Evolutionary conservation across 257 asterid species (phyloP).

Genomic region (Ligustrum vulgare): DNA sequence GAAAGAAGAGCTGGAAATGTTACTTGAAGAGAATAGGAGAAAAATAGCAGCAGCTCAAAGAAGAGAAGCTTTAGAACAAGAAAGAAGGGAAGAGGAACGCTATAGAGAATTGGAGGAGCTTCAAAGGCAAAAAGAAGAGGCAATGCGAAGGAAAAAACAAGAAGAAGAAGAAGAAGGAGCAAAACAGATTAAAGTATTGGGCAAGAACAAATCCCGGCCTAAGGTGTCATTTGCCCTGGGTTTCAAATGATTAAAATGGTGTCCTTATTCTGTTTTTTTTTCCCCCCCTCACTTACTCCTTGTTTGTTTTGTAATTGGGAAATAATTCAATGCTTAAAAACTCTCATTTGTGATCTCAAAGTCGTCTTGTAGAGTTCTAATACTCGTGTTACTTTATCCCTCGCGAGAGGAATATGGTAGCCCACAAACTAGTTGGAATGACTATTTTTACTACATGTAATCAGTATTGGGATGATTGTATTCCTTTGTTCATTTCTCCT

Average conservation of each 20-base stretch:
- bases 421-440: no score
- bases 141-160: constrained; percentile 68
- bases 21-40: constrained; percentile 75
- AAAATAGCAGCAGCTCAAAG: constrained; percentile 86
- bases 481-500: no score
- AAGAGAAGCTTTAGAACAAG: constrained; percentile 81
- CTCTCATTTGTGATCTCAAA: not conserved
- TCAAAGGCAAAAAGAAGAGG: constrained; percentile 90
- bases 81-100: constrained; percentile 73
- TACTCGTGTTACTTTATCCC: no score
- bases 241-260: constrained; percentile 46
- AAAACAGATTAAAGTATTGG: constrained; percentile 81
- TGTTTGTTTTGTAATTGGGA: constrained; percentile 14
- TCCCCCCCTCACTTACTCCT: not conserved
- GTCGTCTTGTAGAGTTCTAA: not conserved
- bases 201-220: constrained; percentile 95
- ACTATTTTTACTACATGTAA: no score
- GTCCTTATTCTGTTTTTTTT: not conserved
- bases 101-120: constrained; percentile 85
- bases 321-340: not conserved
- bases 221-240: constrained; percentile 81
- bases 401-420: no score
- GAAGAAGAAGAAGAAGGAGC: constrained; percentile 94
- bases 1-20: constrained; percentile 75
- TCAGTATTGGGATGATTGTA: no score